Conservation (phyloP, 352 stramenopile species). For the Globisporangium heterothallicum region DNA sequence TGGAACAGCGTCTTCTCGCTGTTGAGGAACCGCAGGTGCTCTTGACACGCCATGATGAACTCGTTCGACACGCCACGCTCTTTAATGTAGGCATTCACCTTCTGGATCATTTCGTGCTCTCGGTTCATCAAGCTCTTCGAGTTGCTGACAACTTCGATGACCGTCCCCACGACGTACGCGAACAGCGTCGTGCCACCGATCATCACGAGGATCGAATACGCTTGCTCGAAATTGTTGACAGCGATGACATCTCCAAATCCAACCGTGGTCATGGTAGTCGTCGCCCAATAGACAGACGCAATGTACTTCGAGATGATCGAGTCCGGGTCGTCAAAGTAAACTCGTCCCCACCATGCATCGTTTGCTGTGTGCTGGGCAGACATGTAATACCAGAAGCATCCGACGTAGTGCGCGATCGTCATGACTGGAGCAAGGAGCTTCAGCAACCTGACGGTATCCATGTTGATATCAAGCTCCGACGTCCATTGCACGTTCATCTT, state of each 20-base stretch:
- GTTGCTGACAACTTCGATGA: constrained; percentile 78
- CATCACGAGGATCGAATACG: constrained; percentile 79
- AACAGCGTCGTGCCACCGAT: constrained; percentile 80
- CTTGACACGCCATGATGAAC: constrained; percentile 63
- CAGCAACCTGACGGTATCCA: constrained; percentile 66
- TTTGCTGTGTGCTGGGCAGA: constrained; percentile 38
- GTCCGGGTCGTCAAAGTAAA: constrained; percentile 55
- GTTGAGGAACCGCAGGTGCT: constrained; percentile 71
- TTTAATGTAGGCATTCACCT: constrained; percentile 76
- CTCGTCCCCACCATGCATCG: constrained; percentile 45
- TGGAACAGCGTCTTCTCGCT: constrained; percentile 65
- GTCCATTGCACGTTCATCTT: constrained; percentile 78
- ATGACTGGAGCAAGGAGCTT: constrained; percentile 63
- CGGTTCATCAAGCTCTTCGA: constrained; percentile 73
- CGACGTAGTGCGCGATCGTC: constrained; percentile 77
- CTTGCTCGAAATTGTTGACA: constrained; percentile 64
- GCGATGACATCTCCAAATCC: constrained; percentile 83
- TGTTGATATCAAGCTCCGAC: constrained; percentile 69
- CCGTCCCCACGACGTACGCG: constrained; percentile 73
- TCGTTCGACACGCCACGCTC: constrained; percentile 66
- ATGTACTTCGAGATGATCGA: constrained; percentile 67
- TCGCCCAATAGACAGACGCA: constrained; percentile 80
- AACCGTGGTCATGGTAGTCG: constrained; percentile 83
- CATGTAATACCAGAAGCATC: constrained; percentile 83
- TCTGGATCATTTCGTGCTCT: constrained; percentile 64